Evolutionary conservation across 257 asterid genomes (phyloP), one percentile per base, ranked within the genome.

Genomic region (Lantana camara): DNA sequence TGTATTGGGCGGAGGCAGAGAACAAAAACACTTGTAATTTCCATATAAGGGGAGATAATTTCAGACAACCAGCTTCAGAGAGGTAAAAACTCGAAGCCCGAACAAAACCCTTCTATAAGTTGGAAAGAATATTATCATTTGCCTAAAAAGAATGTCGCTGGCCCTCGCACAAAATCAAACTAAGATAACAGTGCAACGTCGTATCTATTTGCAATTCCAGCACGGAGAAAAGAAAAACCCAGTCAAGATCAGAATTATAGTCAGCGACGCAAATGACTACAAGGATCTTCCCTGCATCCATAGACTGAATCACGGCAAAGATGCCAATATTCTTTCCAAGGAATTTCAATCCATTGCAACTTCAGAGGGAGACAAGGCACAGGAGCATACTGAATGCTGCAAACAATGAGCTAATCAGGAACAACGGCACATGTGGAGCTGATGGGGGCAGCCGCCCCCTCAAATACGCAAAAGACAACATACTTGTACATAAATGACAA

Each of bases 261-360:
- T 46, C 63, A 46, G 51, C 5, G 2, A 32, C 15, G 70, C 49
- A 32, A 68, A 61, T 60, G 66, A 37, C 42, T 59, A 22, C 38
- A 62, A 46, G 73, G 64, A 66, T 78, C 74, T 48, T 55, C 65
- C 73, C 76, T 69, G 81, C 96, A 84, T 0, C 83, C 77, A 41
- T 72, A 83, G 38, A 94, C 66, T 3, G 93, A 82, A 57, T 83
- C 78, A 30, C 68, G 73, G 75, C 96, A 84, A 63, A 90, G 78
- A 64, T 48, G 73, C 98, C 98, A 90, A 64, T 85, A 90, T 67
- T 83, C 93, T 65, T 72, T 90, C 77, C 77, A 90, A 2, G 92
- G 88, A 3, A 94, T 77, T 37, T 22, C 61, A 70, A 90, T 78
- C 99, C 99, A 94, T 51, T 86, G 92, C 81, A 88, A 75, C 55